These are phyloP conservation scores for Elsinoe australis DNA, from an alignment of 2,329 filamentous ascomycete species.

Conservation along the genomic window DNA sequence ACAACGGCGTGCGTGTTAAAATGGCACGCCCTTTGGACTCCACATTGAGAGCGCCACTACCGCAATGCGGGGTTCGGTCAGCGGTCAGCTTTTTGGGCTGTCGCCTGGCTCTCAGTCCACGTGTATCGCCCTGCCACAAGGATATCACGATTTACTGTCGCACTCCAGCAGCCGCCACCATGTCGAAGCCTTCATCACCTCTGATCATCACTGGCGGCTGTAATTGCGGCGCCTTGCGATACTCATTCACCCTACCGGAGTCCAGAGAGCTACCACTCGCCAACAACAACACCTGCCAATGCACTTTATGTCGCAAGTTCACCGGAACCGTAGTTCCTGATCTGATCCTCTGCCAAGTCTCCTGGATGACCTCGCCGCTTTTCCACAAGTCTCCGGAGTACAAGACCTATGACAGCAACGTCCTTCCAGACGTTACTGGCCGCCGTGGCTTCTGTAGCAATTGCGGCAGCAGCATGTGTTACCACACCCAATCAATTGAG, in stretches of 20 bases:
- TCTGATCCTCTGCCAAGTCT: neutral
- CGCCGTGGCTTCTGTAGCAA: constrained; percentile 1
- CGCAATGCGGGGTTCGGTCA: too few species aligned
- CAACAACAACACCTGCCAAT: neutral
- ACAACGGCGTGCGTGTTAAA: too few species aligned
- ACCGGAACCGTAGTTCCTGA: neutral
- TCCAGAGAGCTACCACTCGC: neutral
- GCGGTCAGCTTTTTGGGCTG: too few species aligned
- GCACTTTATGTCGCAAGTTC: constrained; percentile 9
- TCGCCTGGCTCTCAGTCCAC: too few species aligned
- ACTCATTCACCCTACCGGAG: neutral
- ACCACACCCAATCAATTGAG: neutral
- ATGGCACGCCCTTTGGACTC: too few species aligned
- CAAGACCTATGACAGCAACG: neutral
- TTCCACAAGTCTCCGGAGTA: neutral
- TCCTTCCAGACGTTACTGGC: neutral
- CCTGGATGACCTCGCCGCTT: neutral
- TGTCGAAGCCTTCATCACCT: neutral
- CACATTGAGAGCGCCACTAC: too few species aligned
- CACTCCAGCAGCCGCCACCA: neutral
- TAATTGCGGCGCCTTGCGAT: neutral
- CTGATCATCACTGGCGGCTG: constrained; percentile 4
- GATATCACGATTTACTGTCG: too few species aligned
- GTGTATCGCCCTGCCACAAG: too few species aligned
- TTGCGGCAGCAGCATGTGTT: constrained; percentile 2